These are phyloP conservation scores for Adansonia digitata DNA, from an alignment of 345 rosid species.

Conservation along the genomic window DNA sequence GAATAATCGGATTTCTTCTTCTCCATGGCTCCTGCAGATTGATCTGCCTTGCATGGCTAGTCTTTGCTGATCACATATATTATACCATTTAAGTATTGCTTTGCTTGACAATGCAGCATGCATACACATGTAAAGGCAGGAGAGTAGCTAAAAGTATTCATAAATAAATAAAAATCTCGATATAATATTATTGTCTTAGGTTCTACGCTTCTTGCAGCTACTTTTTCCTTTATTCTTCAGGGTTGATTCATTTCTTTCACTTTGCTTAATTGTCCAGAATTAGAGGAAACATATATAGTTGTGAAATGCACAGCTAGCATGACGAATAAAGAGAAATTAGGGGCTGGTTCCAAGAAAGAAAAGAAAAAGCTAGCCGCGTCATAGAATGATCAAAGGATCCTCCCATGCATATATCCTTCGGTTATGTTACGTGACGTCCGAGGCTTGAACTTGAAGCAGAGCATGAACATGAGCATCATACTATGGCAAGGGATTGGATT, in stretches of 20 bases:
- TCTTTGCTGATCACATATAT: not conserved
- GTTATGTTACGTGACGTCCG: no score
- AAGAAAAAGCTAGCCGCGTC: not conserved
- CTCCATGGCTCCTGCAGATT: constrained; percentile 19
- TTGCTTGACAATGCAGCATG: not conserved
- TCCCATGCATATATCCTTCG: no score
- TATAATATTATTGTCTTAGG: constrained; percentile 28
- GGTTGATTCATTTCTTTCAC: constrained; percentile 12
- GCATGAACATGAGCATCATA: no score
- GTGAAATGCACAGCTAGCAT: not conserved
- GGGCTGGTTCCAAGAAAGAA: not conserved
- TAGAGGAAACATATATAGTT: not conserved
- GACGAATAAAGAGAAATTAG: not conserved
- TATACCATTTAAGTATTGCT: not conserved
- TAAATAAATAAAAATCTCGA: constrained; percentile 2
- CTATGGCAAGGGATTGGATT: no score
- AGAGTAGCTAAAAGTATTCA: constrained; percentile 3
- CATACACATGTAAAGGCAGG: not conserved
- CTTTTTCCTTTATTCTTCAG: constrained; percentile 30
- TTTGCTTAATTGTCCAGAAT: not conserved
- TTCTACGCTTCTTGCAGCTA: constrained; percentile 34
- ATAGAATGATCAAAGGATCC: no score
- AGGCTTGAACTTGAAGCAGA: no score
- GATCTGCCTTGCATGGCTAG: constrained; percentile 16
- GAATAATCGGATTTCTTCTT: constrained; percentile 42